phyloP scores from a whole-genome alignment of 176 grass and related monocot genomes.

The Saccharum officinarum region DNA sequence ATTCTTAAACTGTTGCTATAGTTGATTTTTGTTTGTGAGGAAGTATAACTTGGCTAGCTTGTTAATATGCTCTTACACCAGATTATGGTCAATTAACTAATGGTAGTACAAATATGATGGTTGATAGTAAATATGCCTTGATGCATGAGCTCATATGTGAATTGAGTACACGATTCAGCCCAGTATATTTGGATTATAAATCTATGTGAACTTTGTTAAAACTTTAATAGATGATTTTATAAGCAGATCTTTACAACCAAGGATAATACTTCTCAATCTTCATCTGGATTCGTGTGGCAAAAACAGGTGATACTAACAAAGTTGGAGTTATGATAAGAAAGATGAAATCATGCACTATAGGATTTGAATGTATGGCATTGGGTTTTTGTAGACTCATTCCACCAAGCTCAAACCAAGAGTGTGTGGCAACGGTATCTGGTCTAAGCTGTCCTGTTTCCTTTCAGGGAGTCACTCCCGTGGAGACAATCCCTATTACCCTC shows the following conservation, averaged over 20 bases:
- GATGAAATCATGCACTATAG: not conserved
- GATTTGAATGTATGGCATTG: not conserved
- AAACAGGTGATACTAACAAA: not conserved
- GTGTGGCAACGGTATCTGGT: not conserved
- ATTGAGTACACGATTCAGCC: not conserved
- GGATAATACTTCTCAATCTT: not conserved
- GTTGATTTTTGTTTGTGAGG: conserved; percentile 12
- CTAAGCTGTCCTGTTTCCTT: not conserved
- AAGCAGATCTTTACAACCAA: not conserved
- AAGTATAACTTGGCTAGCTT: conserved; percentile 13
- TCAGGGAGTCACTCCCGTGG: not conserved
- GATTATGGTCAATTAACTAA: not conserved
- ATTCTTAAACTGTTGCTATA: conserved; percentile 7
- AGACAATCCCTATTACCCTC: not conserved
- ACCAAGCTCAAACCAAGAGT: not conserved
- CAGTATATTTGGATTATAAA: conserved; percentile 1
- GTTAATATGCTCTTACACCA: not conserved
- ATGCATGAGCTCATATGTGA: not conserved
- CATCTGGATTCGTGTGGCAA: not conserved
- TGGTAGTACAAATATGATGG: conserved; percentile 2
- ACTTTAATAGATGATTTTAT: not conserved
- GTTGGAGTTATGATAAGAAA: not conserved
- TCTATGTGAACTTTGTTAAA: not conserved
- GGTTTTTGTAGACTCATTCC: not conserved
- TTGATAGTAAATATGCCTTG: not conserved